Evolutionary conservation across 352 stramenopile genomes (phyloP).

Genomic region (Globisporangium ultimum): DNA sequence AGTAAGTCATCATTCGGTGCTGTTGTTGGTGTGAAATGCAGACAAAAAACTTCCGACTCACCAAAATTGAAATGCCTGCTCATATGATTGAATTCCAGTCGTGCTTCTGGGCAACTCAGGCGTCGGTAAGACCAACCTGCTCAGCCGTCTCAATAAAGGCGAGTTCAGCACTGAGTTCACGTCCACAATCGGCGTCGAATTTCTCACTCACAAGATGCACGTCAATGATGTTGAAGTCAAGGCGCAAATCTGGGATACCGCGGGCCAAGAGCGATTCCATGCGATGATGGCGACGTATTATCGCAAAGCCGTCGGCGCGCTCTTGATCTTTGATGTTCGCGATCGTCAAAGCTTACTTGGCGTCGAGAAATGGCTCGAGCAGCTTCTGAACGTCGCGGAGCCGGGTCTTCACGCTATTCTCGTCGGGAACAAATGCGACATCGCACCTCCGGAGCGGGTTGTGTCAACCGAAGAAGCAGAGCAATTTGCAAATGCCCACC

Average conservation of each 20-base stretch:
- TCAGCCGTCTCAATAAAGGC: constrained; percentile 75
- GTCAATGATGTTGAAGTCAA: constrained; percentile 72
- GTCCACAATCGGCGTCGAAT: constrained; percentile 85
- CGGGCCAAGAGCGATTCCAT: constrained; percentile 83
- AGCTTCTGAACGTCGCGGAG: constrained; percentile 70
- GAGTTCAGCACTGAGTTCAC: constrained; percentile 85
- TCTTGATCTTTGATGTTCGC: constrained; percentile 79
- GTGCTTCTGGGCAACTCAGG: constrained; percentile 83
- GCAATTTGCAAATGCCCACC: constrained; percentile 56
- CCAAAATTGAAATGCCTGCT: constrained; percentile 2
- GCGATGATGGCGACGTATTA: constrained; percentile 90
- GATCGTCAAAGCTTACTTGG: constrained; percentile 50
- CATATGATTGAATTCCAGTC: constrained; percentile 24
- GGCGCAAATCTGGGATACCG: constrained; percentile 88
- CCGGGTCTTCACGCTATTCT: constrained; percentile 64
- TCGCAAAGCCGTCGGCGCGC: constrained; percentile 66
- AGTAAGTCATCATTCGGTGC: constrained; percentile 25
- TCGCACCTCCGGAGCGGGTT: constrained; percentile 31
- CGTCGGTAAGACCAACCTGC: constrained; percentile 85
- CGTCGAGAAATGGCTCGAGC: constrained; percentile 67
- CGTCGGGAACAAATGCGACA: constrained; percentile 76
- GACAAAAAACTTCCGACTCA: neutral
- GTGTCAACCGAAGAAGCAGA: constrained; percentile 61
- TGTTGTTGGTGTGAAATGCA: no score
- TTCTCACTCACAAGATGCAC: constrained; percentile 78